Percentiles rank a stretch among this genome's conserved stretches.
Evolutionary conservation across 75 land plant genomes (phyloP).

Genomic region (Cupressus sempervirens): DNA sequence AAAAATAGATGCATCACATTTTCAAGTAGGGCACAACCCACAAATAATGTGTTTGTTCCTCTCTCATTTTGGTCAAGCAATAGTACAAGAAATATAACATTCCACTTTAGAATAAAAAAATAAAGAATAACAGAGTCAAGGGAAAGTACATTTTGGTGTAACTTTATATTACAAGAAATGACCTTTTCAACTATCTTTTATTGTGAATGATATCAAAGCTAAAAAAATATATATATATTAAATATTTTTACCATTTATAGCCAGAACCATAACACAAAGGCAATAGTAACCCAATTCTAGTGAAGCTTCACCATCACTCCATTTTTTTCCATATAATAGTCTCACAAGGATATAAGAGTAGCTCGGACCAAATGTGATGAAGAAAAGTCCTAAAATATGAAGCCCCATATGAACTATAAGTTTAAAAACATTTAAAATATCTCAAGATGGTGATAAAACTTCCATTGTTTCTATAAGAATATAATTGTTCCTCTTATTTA

Average conservation of each 20-base stretch:
- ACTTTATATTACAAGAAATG: background rate
- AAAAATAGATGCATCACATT: background rate
- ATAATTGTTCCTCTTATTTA: background rate
- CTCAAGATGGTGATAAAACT: background rate
- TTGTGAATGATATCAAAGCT: too few species aligned
- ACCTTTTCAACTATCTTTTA: background rate
- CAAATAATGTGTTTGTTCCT: background rate
- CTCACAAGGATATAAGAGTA: conserved; percentile 84
- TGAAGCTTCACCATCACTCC: conserved; percentile 99
- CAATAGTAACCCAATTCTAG: conserved; percentile 76
- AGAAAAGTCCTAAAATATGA: conserved; percentile 64
- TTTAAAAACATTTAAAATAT: background rate
- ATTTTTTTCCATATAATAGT: conserved; percentile 68
- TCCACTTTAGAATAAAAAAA: background rate
- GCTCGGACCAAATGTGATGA: conserved; percentile 94
- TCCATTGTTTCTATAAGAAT: background rate
- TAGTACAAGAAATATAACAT: background rate
- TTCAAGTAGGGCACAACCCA: background rate
- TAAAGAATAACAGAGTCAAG: background rate
- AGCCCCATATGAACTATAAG: background rate
- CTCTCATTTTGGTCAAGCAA: background rate
- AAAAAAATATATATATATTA: background rate
- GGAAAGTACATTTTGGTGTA: background rate
- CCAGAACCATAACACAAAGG: conserved; percentile 74
- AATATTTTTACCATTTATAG: conserved; percentile 75